Conservation (phyloP, 1,284 basidiomycete species). For the Coniferiporia sulphurascens region DNA sequence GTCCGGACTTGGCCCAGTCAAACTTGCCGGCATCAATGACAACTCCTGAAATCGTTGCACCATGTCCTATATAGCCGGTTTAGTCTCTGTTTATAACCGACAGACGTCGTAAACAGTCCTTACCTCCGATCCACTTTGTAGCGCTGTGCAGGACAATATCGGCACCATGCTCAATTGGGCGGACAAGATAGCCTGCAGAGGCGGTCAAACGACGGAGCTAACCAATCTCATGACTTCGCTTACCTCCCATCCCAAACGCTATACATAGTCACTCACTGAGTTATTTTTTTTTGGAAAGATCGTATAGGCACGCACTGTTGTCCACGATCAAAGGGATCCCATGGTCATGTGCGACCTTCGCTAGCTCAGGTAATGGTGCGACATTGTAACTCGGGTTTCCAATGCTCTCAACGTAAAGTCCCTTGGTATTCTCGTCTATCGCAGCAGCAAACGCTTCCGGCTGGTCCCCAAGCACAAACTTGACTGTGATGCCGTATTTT, state of each 20-base stretch:
- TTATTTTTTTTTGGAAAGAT: not conserved
- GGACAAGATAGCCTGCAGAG: slow-evolving; percentile 56
- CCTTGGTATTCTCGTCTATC: slow-evolving; percentile 76
- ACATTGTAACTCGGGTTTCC: slow-evolving; percentile 83
- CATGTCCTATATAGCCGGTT: slow-evolving; percentile 51
- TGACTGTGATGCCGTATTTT: slow-evolving; percentile 73
- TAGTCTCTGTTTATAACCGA: not conserved
- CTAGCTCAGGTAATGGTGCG: slow-evolving; percentile 65
- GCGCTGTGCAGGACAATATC: slow-evolving; percentile 84
- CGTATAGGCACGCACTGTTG: slow-evolving; percentile 44
- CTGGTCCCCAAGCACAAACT: slow-evolving; percentile 64
- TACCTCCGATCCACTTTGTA: slow-evolving; percentile 81
- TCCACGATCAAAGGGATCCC: slow-evolving; percentile 82
- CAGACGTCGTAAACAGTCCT: not conserved
- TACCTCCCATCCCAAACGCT: slow-evolving; percentile 78
- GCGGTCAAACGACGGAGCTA: not conserved
- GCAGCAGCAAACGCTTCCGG: slow-evolving; percentile 67
- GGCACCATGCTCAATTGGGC: slow-evolving; percentile 76
- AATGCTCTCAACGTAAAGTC: slow-evolving; percentile 79
- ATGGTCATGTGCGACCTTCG: slow-evolving; percentile 74
- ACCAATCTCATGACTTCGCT: slow-evolving; percentile 16
- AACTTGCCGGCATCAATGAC: slow-evolving; percentile 83
- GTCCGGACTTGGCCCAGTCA: slow-evolving; percentile 74
- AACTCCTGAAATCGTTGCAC: slow-evolving; percentile 84
- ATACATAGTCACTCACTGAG: not conserved